phyloP scores from a whole-genome alignment of 805 yeast genomes.

The Hyphopichia homilentoma region DNA sequence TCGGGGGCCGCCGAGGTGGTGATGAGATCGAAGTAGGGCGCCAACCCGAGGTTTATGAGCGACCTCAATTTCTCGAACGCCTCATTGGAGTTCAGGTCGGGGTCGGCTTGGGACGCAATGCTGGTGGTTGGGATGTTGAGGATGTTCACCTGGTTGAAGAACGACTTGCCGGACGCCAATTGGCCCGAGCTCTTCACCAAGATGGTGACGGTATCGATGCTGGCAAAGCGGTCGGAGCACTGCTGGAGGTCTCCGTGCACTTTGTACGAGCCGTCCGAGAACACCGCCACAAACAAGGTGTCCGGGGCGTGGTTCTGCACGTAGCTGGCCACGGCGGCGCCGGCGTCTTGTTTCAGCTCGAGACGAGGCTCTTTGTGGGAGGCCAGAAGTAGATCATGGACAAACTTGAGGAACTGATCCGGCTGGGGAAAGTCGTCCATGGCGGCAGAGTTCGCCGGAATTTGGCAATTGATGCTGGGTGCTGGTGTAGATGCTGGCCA shows the following conservation, averaged over 20 bases:
- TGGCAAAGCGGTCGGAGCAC: conserved; percentile 7
- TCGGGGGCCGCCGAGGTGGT: conserved; percentile 6
- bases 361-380: conserved; percentile 1
- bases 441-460: too few relatives aligned
- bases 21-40: conserved; percentile 64
- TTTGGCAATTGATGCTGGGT: too few relatives aligned
- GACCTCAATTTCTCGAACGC: conserved; percentile 53
- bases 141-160: conserved; percentile 32
- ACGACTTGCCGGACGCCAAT: conserved; percentile 13
- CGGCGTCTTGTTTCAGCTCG: too few relatives aligned
- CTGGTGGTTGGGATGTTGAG: conserved; percentile 26
- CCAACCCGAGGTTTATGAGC: conserved; percentile 58
- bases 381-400: conserved; percentile 7
- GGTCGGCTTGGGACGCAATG: conserved; percentile 3
- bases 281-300: conserved; percentile 15
- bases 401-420: conserved; percentile 2
- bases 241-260: conserved; percentile 6
- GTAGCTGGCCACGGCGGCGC: conserved; percentile 15
- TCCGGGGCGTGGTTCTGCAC: conserved; percentile 16
- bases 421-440: conserved; percentile 2
- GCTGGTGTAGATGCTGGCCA: too few relatives aligned
- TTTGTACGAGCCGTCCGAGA: conserved; percentile 6
- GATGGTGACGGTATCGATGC: conserved; percentile 24
- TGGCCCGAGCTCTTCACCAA: conserved; percentile 42
- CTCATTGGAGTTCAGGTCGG: conserved; percentile 9